A percentile compares a stretch with the other conserved stretches of the same genome.
phyloP scores from a whole-genome alignment of 2,329 filamentous ascomycete genomes.

The Pseudocercospora fijiensis region DNA sequence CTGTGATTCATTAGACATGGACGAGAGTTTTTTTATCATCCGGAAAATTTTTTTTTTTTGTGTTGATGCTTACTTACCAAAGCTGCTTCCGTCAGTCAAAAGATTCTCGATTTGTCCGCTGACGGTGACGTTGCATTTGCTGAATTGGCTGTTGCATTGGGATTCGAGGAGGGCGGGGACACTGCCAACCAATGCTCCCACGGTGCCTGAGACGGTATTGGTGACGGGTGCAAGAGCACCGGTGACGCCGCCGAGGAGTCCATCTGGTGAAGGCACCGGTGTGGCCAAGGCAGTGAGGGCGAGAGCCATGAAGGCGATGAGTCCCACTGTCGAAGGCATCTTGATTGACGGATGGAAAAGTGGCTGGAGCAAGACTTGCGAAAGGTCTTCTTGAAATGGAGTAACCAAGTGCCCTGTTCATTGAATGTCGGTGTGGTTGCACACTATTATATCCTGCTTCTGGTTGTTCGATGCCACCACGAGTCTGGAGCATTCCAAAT shows the following conservation, averaged over 20 bases:
- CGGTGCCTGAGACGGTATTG: conserved; percentile 3
- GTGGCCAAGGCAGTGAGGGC: background rate
- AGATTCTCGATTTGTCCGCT: conserved; percentile 17
- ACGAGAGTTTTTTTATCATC: no score
- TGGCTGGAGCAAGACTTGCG: background rate
- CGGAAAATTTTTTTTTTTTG: no score
- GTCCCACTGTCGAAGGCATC: background rate
- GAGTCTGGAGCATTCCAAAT: background rate
- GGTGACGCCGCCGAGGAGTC: background rate
- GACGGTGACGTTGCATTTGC: conserved; percentile 18
- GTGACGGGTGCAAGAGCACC: background rate
- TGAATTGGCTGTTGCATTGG: conserved; percentile 9
- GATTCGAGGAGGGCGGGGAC: conserved; percentile 10
- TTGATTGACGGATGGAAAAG: background rate
- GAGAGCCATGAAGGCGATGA: background rate
- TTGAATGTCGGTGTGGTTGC: background rate
- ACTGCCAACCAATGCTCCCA: conserved; percentile 7
- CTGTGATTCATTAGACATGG: background rate
- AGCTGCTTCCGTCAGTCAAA: conserved; percentile 16
- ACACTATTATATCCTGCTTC: background rate
- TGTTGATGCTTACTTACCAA: no score
- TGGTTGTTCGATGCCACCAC: background rate
- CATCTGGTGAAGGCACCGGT: background rate
- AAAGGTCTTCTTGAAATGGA: background rate
- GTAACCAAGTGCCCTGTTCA: background rate